These are phyloP conservation scores for Anthoceros angustus DNA, from an alignment of 225 moss, liverwort and hornwort species.

Conservation along the genomic window DNA sequence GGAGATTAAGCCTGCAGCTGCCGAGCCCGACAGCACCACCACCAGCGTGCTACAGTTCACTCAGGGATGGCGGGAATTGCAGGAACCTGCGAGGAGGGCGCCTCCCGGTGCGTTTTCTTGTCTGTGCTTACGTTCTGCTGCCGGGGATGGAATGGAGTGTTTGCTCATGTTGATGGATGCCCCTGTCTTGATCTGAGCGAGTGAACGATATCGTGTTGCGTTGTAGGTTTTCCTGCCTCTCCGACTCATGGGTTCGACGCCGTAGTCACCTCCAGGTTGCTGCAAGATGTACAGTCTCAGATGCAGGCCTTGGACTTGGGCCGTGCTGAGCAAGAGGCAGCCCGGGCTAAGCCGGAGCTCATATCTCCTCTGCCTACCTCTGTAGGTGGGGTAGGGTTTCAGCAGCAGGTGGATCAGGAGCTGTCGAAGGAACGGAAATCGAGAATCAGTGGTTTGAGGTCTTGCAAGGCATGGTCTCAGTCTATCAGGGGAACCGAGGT, in stretches of 20 bases:
- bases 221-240: not conserved
- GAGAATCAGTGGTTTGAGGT: not conserved
- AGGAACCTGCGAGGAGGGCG: too few relatives aligned
- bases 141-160: too few relatives aligned
- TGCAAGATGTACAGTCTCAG: conserved; percentile 13
- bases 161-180: too few relatives aligned
- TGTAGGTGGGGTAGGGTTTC: not conserved
- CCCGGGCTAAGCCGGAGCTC: not conserved
- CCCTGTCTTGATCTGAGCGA: too few relatives aligned
- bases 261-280: conserved; percentile 9
- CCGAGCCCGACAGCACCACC: not conserved
- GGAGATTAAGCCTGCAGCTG: conserved; percentile 13
- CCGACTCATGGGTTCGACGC: conserved; percentile 6
- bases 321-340: not conserved
- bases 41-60: too few relatives aligned
- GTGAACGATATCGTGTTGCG: not conserved
- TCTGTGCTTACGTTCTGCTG: too few relatives aligned
- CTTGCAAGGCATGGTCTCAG: not conserved
- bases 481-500: not conserved
- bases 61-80: too few relatives aligned
- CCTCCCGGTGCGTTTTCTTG: too few relatives aligned
- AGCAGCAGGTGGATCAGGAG: not conserved
- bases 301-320: conserved; percentile 9
- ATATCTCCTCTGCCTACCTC: not conserved
- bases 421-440: not conserved